Evolutionary conservation across 2,329 filamentous ascomycete species (phyloP).

Genomic region (Colletotrichum graminicola): DNA sequence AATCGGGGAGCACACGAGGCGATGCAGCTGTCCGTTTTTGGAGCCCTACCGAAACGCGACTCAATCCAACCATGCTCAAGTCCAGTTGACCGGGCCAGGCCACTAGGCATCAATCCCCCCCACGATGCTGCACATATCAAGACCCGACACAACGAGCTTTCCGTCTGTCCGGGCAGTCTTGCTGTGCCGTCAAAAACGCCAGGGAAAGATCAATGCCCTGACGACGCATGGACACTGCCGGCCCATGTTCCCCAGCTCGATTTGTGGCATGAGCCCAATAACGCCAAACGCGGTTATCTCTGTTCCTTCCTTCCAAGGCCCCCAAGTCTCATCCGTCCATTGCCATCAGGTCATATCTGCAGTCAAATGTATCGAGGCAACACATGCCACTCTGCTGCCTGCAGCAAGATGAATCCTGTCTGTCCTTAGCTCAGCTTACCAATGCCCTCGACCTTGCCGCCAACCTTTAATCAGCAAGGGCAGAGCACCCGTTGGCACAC

Average conservation of each 20-base stretch:
- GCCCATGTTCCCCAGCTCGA: slow-evolving; percentile 22
- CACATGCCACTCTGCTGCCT: slow-evolving; percentile 22
- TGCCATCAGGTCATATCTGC: slow-evolving; percentile 20
- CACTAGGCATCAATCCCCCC: slow-evolving; percentile 14
- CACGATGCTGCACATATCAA: not conserved
- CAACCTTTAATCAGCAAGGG: slow-evolving; percentile 23
- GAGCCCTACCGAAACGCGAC: slow-evolving; percentile 24
- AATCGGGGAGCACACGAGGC: slow-evolving; percentile 31
- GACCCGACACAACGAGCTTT: not conserved
- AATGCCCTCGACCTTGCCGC: slow-evolving; percentile 23
- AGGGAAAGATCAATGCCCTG: not conserved
- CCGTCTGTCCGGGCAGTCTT: not conserved
- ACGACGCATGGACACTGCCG: slow-evolving; percentile 1
- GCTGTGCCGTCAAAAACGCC: not conserved
- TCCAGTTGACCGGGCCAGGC: slow-evolving; percentile 30
- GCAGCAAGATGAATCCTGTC: slow-evolving; percentile 8
- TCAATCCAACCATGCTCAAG: slow-evolving; percentile 33
- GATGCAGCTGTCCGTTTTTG: slow-evolving; percentile 34
- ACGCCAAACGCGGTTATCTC: slow-evolving; percentile 21
- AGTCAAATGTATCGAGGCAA: slow-evolving; percentile 21
- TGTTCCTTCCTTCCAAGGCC: not conserved
- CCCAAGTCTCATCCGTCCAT: slow-evolving; percentile 11
- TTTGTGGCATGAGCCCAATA: slow-evolving; percentile 11
- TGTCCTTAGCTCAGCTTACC: slow-evolving; percentile 23
- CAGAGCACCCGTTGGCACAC: slow-evolving; percentile 8